phyloP scores from a whole-genome alignment of 345 rosid genomes.

The Salix suchowensis region DNA sequence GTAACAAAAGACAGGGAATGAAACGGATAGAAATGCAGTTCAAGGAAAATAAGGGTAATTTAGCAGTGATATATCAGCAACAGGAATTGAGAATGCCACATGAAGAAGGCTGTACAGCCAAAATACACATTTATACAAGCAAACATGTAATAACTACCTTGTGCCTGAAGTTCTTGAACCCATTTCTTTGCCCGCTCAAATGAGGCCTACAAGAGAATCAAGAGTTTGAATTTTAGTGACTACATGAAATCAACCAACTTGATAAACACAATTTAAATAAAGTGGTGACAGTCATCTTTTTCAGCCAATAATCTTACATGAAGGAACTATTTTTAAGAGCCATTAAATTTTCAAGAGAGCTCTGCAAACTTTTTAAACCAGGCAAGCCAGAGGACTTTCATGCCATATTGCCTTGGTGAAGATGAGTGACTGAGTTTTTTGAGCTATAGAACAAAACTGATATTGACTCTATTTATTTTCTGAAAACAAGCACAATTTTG shows the following conservation, averaged over 20 bases:
- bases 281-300: background rate
- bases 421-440: background rate
- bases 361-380: background rate
- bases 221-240: background rate
- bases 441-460: background rate
- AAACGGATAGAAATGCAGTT: background rate
- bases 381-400: background rate
- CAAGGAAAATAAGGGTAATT: background rate
- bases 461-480: background rate
- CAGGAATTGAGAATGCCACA: background rate
- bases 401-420: background rate
- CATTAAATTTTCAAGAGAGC: background rate
- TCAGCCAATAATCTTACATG: background rate
- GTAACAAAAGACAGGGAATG: background rate
- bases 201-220: constrained; percentile 50
- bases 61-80: background rate
- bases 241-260: background rate
- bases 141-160: constrained; percentile 48
- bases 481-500: background rate
- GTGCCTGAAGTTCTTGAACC: constrained; percentile 94
- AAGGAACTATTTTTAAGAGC: background rate
- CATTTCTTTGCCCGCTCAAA: constrained; percentile 96
- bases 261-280: background rate
- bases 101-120: background rate
- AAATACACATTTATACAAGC: background rate